Evolutionary conservation across 2,329 filamentous ascomycete genomes (phyloP), one percentile per base, ranked within the genome.

Genomic region (Taxawa tesnikishii): DNA sequence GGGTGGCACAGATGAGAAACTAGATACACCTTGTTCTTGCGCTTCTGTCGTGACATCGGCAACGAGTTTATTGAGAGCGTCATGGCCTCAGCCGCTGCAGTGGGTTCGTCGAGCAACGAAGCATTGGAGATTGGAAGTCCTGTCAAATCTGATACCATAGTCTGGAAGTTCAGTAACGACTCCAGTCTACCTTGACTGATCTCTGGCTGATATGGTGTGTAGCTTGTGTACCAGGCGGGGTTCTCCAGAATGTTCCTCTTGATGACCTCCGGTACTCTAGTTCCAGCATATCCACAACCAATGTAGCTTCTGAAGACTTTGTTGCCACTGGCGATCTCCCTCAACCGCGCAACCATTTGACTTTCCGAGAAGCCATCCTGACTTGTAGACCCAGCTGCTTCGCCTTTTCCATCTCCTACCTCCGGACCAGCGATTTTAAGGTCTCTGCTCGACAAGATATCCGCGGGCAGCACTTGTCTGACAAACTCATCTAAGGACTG

Each of bases 171-270:
- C 41, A 96, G 66, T 33, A 96, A 65, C 5, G 84, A 93, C 66
- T 94, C 84, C 40, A 96, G 61, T 34, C 88, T 77, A 21, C 88
- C 88, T 61, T 96, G 88, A 55, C 85, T 94, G 63, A 96, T 94
- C 62, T 96, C 88, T 3, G 88, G 81, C 62, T 96, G 88, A 59
- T 94, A 96, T 11, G 88, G 88, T 0, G 88, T 94, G 58, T 96
- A 94, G 61, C 85, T 94, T 25, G 88, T 96, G 57, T 96, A 96
- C 88, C 88, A 96, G 7, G 79, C 85, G 4, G 88, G 88, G 54
- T 81, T 88, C 66, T 96, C 85, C 37, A 96, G 64, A 4, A 96
- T 70, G 53, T 94, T 94, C 44, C 87, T 72, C 66, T 90, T 83
- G 55, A 96, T 93, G 36, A 94, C 87, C 34, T 83, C 73, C 4